Base-by-base conservation (phyloP, 371 early-diverging fungal genomes). In the Apophysomyces trapeziformis region DNA sequence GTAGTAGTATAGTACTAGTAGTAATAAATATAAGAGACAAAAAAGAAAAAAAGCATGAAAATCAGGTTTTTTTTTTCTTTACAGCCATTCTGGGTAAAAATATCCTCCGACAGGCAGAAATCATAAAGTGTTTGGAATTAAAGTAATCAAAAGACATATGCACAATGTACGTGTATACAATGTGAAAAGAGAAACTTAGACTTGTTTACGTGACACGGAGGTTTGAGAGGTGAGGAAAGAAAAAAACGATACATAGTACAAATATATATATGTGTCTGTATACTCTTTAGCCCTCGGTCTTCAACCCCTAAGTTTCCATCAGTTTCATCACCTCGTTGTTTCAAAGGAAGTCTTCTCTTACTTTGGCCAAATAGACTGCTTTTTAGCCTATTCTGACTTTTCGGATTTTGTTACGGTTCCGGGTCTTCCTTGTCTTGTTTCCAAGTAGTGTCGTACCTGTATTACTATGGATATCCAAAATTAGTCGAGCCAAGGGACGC, bases 151-250 rank as follows among this genome's bases (percentile, higher is more conserved):
- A 26, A 26, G 32, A 26, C 32, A 2, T 26, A 26, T 26, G 32
- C 32, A 26, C 32, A 26, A 26, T 26, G 32, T 26, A 26, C 3
- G 32, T 26, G 2, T 3, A 26, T 26, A 45, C 7, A 41, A 21
- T 18, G 21, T 21, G 21, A 9, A 50, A 50, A 7, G 35, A 2
- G 46, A 13, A 18, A 5, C 54, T 50, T 50, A 26, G 21, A 21
- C 18, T 26, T 26, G 54, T 21, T 50, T 50, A 50, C 54, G 54
- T 50, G 32, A 50, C 54, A 50, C 4, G 54, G 54, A 50, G 54
- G 54, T 50, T 50, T 50, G 54, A 21, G 54, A 21, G 21, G 16
- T 32, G n/a, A 18, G 54, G 26, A 26, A 26, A 50, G 16, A 47
- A 47, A 43, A 43, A 43, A 14, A 12, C 0, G 13, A 45, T 45